phyloP scores from a whole-genome alignment of 2,329 filamentous ascomycete genomes.

The Botryotinia calthae region DNA sequence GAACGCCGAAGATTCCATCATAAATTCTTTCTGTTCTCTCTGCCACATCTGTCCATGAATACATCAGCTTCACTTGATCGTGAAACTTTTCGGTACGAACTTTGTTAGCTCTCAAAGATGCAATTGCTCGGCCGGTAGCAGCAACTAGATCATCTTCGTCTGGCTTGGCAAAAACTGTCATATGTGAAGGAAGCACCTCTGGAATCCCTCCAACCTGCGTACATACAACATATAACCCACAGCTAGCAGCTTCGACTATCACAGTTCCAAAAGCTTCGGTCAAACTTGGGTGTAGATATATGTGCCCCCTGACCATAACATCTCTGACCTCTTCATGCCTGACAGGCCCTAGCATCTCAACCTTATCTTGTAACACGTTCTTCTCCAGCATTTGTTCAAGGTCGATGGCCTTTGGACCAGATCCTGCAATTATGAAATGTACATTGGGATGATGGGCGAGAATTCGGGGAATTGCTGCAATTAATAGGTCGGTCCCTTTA shows the following conservation, averaged over 20 bases:
- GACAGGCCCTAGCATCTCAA: conserved; percentile 87
- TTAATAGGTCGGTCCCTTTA: conserved; percentile 96
- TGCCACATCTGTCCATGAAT: conserved; percentile 96
- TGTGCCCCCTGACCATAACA: conserved; percentile 95
- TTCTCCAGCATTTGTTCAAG: conserved; percentile 97
- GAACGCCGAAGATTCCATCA: conserved; percentile 83
- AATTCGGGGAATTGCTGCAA: conserved; percentile 90
- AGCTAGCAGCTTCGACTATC: conserved; percentile 94
- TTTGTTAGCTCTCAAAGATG: conserved; percentile 77
- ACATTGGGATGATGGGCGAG: conserved; percentile 87
- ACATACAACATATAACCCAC: conserved; percentile 93
- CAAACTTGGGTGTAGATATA: conserved; percentile 91
- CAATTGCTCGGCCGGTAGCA: conserved; percentile 87
- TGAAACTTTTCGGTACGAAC: conserved; percentile 93
- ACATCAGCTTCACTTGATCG: conserved; percentile 97
- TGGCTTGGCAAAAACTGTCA: conserved; percentile 96
- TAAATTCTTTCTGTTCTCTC: conserved; percentile 93
- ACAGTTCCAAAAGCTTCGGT: conserved; percentile 98
- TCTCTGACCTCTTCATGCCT: conserved; percentile 95
- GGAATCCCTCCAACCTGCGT: conserved; percentile 96
- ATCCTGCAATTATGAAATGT: conserved; percentile 94
- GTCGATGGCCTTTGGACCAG: conserved; percentile 94
- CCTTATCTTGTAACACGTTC: conserved; percentile 88
- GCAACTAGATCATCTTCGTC: conserved; percentile 93
- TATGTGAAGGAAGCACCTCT: conserved; percentile 90